Evolutionary conservation across 257 asterid genomes (phyloP).

Genomic region (Capsicum rhomboideum): DNA sequence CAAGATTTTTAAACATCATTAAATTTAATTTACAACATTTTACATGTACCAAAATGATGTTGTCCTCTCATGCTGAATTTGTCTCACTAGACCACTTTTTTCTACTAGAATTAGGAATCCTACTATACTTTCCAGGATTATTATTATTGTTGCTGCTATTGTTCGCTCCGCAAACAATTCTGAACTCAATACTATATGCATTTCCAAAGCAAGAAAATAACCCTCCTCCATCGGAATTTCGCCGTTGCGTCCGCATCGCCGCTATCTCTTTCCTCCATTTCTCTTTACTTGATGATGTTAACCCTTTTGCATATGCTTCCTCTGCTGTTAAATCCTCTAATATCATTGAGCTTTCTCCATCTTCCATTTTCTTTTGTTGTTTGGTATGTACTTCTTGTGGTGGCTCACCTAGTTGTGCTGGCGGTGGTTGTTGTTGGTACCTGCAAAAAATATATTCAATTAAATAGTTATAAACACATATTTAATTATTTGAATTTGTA

Average conservation of each 20-base stretch:
- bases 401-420: constrained; percentile 1
- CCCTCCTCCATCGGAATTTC: constrained; percentile 42
- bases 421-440: neutral
- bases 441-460: neutral
- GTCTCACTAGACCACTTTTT: constrained; percentile 23
- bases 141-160: neutral
- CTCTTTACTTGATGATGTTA: constrained; percentile 10
- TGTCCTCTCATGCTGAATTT: constrained; percentile 23
- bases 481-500: neutral
- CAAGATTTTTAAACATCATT: neutral
- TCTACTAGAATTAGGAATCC: constrained; percentile 6
- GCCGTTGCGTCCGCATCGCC: neutral
- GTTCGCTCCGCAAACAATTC: constrained; percentile 53
- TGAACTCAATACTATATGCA: constrained; percentile 56
- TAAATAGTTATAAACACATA: neutral
- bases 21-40: neutral
- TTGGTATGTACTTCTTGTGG: neutral
- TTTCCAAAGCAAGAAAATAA: constrained; percentile 50
- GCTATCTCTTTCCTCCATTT: constrained; percentile 9
- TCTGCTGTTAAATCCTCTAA: constrained; percentile 52
- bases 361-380: neutral
- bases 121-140: neutral
- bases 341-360: constrained; percentile 36
- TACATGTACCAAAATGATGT: neutral
- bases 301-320: constrained; percentile 56